phyloP scores from a whole-genome alignment of 139 green algal species.

The Tetratostichococcus sp. region DNA sequence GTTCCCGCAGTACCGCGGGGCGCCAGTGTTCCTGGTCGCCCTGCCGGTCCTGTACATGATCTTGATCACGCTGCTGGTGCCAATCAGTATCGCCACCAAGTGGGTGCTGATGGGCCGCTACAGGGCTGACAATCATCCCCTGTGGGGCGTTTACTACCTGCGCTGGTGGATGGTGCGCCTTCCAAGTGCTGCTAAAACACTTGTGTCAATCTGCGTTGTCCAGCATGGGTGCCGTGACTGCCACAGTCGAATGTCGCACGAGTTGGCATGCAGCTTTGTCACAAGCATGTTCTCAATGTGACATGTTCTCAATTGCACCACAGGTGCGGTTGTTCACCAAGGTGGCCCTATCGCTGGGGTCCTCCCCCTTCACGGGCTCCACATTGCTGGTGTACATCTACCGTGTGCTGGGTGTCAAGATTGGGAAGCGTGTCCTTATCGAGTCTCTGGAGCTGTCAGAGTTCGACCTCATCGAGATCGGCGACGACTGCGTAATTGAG shows the following conservation, averaged over 20 bases:
- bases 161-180: slow-evolving; percentile 20
- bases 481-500: slow-evolving; percentile 2
- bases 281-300: no score
- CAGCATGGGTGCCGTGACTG: no score
- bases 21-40: background rate
- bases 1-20: background rate
- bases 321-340: background rate
- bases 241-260: no score
- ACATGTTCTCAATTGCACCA: no score
- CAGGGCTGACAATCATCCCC: background rate
- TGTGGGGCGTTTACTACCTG: slow-evolving; percentile 34
- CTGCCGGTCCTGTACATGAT: background rate
- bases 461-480: slow-evolving; percentile 7
- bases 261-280: no score
- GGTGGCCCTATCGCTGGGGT: background rate
- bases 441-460: slow-evolving; percentile 1
- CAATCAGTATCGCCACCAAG: background rate
- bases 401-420: slow-evolving; percentile 14
- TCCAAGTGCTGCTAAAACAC: background rate
- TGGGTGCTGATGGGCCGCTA: slow-evolving; percentile 4
- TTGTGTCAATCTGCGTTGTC: no score
- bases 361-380: background rate
- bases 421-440: slow-evolving; percentile 30
- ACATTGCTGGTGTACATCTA: slow-evolving; percentile 6
- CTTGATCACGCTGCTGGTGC: background rate